Evolutionary conservation across 768 basidiomycete species (phyloP).

Genomic region (Nidularia sp.): DNA sequence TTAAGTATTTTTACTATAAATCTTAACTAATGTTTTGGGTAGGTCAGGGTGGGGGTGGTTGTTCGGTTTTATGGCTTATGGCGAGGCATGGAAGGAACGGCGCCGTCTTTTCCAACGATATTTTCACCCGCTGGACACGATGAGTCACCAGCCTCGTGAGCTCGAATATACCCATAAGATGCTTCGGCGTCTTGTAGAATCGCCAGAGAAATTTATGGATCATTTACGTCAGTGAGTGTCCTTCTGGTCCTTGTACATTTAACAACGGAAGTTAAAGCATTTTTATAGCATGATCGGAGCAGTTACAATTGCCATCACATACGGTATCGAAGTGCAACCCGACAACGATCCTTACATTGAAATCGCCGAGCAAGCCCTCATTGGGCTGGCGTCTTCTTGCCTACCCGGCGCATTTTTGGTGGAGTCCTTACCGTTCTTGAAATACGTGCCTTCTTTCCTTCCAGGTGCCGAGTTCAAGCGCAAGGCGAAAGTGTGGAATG

Average conservation of each 20-base stretch:
- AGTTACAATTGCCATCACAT: constrained; percentile 9
- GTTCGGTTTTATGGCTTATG: constrained; percentile 4
- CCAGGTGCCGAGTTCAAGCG: constrained; percentile 7
- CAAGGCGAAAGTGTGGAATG: constrained; percentile 5
- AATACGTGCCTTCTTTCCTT: constrained; percentile 1
- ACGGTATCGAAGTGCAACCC: constrained; percentile 34
- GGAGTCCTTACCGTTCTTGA: constrained; percentile 33
- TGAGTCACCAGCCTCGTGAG: constrained; percentile 2
- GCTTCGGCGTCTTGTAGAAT: not conserved
- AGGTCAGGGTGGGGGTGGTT: constrained; percentile 2
- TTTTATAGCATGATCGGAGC: constrained; percentile 2
- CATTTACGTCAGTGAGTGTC: constrained; percentile 1
- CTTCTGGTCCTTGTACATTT: not conserved
- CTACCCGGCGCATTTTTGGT: constrained; percentile 42
- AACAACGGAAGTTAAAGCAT: not conserved
- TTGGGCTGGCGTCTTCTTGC: constrained; percentile 35
- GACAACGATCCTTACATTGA: constrained; percentile 34
- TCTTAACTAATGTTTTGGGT: not conserved
- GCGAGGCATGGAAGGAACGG: constrained; percentile 3
- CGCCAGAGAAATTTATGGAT: constrained; percentile 2
- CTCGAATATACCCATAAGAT: constrained; percentile 3
- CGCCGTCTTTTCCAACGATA: constrained; percentile 9
- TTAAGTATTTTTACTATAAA: not conserved
- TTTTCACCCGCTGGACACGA: constrained; percentile 7
- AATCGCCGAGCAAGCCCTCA: constrained; percentile 39